Evolutionary conservation across 108 stramenopile genomes (phyloP).

Genomic region (Craspedostauros australis): DNA sequence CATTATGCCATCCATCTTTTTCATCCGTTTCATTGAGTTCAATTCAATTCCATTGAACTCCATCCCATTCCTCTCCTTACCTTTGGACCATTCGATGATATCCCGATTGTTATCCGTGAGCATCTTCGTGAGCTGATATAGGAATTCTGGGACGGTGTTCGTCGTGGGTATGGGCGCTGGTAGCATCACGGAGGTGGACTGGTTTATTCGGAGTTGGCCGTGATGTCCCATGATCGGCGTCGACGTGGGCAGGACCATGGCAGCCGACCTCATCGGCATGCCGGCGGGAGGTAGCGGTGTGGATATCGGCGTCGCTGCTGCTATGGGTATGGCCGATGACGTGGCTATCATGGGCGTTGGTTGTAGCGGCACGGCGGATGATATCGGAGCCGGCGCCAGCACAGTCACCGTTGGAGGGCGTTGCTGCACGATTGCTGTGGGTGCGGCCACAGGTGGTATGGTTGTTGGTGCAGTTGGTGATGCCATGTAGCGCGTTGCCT

Average conservation of each 20-base stretch:
- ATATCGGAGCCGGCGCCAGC: slow-evolving; percentile 2
- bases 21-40: no score
- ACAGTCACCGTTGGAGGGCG: not conserved
- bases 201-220: no score
- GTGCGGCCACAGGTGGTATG: not conserved
- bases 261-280: no score
- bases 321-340: no score
- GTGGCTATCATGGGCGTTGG: no score
- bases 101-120: slow-evolving; percentile 74
- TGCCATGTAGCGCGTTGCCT: not conserved
- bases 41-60: no score
- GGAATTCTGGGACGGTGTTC: slow-evolving; percentile 59
- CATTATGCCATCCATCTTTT: no score
- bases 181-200: slow-evolving; percentile 1
- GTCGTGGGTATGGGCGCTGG: slow-evolving; percentile 2
- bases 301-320: no score
- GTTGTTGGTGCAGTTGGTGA: not conserved
- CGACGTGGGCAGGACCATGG: no score
- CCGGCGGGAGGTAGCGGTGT: no score
- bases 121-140: slow-evolving; percentile 87
- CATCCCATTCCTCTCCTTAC: slow-evolving; percentile 2
- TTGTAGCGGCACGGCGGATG: no score
- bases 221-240: no score
- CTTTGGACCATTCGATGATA: slow-evolving; percentile 77
- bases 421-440: slow-evolving; percentile 3